Evolutionary conservation across 257 asterid species (phyloP).

Genomic region (Capsicum rhomboideum): DNA sequence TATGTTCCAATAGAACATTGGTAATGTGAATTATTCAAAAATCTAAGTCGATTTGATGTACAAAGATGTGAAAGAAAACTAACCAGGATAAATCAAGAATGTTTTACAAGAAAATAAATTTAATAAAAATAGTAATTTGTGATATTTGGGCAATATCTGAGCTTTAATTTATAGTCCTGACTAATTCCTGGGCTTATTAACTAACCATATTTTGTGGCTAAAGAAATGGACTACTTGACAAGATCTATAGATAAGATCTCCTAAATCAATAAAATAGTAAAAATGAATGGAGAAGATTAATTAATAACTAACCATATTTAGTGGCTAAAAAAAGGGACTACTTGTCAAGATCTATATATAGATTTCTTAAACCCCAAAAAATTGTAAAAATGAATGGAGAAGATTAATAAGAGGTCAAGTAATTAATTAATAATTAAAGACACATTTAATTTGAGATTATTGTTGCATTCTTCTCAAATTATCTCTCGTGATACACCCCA

Average conservation of each 20-base stretch:
- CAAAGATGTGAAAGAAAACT: background rate
- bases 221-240: background rate
- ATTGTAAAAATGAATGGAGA: background rate
- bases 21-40: background rate
- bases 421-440: background rate
- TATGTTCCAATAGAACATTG: background rate
- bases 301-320: background rate
- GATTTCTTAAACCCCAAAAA: background rate
- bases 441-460: background rate
- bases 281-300: background rate
- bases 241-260: background rate
- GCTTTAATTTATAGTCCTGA: background rate
- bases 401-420: background rate
- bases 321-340: background rate
- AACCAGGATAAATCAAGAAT: background rate
- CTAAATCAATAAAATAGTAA: background rate
- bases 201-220: background rate
- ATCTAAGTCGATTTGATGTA: background rate
- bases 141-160: background rate
- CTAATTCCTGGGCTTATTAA: background rate
- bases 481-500: background rate
- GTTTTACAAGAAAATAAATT: background rate
- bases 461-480: background rate
- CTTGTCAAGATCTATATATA: background rate
- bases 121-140: background rate